phyloP scores from a whole-genome alignment of 352 stramenopile species.

The Pseudoperonospora humuli region DNA sequence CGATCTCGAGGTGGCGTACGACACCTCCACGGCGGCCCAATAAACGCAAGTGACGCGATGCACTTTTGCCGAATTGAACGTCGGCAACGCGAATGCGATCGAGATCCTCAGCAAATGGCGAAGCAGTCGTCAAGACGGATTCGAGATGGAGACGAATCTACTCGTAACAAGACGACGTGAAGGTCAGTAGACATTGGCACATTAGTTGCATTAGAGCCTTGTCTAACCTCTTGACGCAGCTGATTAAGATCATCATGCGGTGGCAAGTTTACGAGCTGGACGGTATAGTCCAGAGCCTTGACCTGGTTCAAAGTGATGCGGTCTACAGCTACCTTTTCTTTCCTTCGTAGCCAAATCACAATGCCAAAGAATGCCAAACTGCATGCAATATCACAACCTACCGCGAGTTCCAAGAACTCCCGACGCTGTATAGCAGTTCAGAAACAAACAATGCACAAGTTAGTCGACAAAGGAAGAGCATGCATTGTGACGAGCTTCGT shows the following conservation, averaged over 20 bases:
- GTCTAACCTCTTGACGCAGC: too few species aligned
- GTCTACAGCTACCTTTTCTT: conserved; percentile 56
- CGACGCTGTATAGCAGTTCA: conserved; percentile 51
- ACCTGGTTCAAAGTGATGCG: conserved; percentile 56
- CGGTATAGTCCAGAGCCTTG: conserved; percentile 69
- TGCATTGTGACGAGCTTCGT: too few species aligned
- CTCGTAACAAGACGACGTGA: too few species aligned
- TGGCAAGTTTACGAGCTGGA: conserved; percentile 64
- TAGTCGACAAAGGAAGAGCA: too few species aligned
- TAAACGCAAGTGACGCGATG: conserved; percentile 47
- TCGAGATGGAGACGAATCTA: conserved; percentile 66
- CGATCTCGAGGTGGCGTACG: conserved; percentile 57
- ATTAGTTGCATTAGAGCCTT: too few species aligned
- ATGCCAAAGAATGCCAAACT: conserved; percentile 59
- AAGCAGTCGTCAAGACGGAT: conserved; percentile 39
- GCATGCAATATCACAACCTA: conserved; percentile 63
- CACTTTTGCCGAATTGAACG: conserved; percentile 71
- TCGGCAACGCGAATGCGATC: conserved; percentile 63
- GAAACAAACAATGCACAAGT: too few species aligned
- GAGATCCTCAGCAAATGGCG: conserved; percentile 45
- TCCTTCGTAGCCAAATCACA: conserved; percentile 63
- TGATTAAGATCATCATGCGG: conserved; percentile 47
- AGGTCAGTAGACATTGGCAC: too few species aligned
- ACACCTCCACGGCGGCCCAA: conserved; percentile 50
- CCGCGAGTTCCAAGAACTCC: conserved; percentile 57